Base-by-base conservation (phyloP, 169 alveolate species). In the Plasmodium malariae region DNA sequence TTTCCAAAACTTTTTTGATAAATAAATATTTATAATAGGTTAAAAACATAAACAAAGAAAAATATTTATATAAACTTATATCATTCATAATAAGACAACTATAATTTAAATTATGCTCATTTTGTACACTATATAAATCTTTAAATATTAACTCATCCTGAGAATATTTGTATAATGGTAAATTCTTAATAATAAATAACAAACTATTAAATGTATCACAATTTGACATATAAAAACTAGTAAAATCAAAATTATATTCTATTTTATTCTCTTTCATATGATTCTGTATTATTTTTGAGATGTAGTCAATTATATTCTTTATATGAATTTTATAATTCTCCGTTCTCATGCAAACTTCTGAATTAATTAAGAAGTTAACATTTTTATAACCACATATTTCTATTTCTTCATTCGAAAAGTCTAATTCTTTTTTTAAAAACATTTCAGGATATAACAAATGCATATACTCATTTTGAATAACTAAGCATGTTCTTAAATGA, bases 41-140 rank as follows among this genome's bases (percentile, higher is more conserved):
- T 49, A 78, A 78, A 78, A 78, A 78, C 89, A 78, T 78, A 78
- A 62, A 78, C 1, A 78, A 55, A 54, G 89, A 78, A 62, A 78
- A 45, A 48, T 62, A 78, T 26, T 78, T 78, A 69, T 78, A 78
- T 55, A 78, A 78, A 78, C 48, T 78, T 78, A 78, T 34, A 54
- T 78, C 89, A 68, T 78, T 78, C 76, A 78, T 62, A 24, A 55
- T 48, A n/a, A 78, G 36, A 37, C 59, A 63, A 36, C 89, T 78
- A 17, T 43, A 78, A 68, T 78, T 78, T 63, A 78, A 62, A 54
- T 78, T 78, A 37, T 78, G 69, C 19, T 78, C 30, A 78, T 78
- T 78, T 19, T 78, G 34, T 43, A 40, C 63, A 51, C 89, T 78
- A 57, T 78, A 78, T 68, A 78, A 37, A 78, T 48, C 89, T 63